Percentiles rank a stretch among this genome's conserved stretches.
phyloP scores from a whole-genome alignment of 345 rosid genomes.

The Brassica cretica region DNA sequence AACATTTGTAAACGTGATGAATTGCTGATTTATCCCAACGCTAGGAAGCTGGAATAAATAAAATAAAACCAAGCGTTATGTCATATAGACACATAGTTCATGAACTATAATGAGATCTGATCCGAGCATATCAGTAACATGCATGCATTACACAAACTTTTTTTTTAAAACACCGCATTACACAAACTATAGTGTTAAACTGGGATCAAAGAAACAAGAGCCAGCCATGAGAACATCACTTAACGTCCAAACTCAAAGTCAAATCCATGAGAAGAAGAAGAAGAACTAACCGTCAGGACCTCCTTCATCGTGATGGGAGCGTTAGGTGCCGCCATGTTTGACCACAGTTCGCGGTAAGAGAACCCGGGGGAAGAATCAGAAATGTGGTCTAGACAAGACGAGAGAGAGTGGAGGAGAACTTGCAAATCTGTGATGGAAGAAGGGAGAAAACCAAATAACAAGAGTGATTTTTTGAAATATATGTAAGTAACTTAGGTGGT shows the following conservation, averaged over 20 bases:
- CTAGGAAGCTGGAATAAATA: constrained; percentile 57
- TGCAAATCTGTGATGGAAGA: constrained; percentile 8
- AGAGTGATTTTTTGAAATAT: background rate
- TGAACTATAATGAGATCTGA: constrained; percentile 26
- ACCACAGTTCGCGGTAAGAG: constrained; percentile 44
- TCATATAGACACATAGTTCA: constrained; percentile 3
- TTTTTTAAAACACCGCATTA: no score
- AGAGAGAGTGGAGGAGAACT: constrained; percentile 16
- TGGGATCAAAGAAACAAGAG: background rate
- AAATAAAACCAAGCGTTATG: constrained; percentile 24
- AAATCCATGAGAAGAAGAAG: constrained; percentile 25
- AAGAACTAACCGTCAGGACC: constrained; percentile 65
- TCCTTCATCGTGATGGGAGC: constrained; percentile 96
- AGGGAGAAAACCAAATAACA: background rate
- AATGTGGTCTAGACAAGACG: constrained; percentile 27
- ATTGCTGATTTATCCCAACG: constrained; percentile 74
- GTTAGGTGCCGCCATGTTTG: constrained; percentile 85
- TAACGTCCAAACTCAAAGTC: constrained; percentile 6
- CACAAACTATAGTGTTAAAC: no score
- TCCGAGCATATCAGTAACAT: constrained; percentile 16
- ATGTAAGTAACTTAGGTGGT: background rate
- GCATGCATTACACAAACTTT: constrained; percentile 5
- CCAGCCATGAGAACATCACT: background rate
- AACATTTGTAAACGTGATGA: constrained; percentile 75
- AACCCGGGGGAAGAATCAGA: constrained; percentile 39